phyloP scores from a whole-genome alignment of 148 eudicot genomes.

The Selenicereus undatus region DNA sequence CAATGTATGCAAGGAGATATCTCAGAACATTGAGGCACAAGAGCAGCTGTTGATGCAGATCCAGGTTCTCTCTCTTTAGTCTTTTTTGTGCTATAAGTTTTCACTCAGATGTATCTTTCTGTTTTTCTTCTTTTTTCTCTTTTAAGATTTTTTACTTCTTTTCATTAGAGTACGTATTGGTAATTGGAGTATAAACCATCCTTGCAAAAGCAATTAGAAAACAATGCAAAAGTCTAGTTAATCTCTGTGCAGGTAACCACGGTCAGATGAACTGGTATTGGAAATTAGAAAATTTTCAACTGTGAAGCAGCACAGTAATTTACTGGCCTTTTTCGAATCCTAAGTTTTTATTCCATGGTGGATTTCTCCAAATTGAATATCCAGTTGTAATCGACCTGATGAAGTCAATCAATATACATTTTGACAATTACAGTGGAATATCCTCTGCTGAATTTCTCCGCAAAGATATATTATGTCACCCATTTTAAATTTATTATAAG shows the following conservation, averaged over 20 bases:
- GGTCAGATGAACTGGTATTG: background rate
- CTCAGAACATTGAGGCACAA: slow-evolving; percentile 77
- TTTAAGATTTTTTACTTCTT: background rate
- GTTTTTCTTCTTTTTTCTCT: background rate
- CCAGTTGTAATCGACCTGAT: background rate
- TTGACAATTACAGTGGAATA: background rate
- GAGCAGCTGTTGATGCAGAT: slow-evolving; percentile 74
- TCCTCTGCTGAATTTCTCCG: background rate
- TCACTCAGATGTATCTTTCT: background rate
- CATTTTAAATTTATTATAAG: too few species aligned
- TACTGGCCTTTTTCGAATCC: background rate
- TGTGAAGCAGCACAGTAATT: background rate
- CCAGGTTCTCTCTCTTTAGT: slow-evolving; percentile 46
- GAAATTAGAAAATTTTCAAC: background rate
- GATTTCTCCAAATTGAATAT: background rate
- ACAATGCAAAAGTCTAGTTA: background rate
- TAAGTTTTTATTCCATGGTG: background rate
- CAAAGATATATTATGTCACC: too few species aligned
- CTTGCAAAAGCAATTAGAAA: background rate
- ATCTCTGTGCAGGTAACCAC: background rate
- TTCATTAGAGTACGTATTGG: background rate
- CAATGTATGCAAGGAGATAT: slow-evolving; percentile 71
- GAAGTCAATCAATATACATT: background rate
- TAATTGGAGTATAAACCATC: background rate
- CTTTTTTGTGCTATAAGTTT: background rate